Conservation (phyloP, 2,329 filamentous ascomycete genomes). For the Fusarium lyarnte region DNA sequence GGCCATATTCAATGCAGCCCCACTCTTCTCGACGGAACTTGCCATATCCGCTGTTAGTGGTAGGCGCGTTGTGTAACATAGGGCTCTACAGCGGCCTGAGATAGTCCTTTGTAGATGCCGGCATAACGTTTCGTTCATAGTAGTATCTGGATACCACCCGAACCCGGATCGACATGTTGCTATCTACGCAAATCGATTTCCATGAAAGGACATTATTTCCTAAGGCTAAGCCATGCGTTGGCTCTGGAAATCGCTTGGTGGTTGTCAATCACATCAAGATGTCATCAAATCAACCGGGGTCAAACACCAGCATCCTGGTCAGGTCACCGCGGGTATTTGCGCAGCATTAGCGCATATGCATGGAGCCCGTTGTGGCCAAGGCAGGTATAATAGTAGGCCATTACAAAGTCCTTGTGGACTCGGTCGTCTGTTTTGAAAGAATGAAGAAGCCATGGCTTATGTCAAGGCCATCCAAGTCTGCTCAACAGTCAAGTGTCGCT, state of each 20-base stretch:
- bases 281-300: constrained; percentile 6
- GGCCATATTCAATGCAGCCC: neutral
- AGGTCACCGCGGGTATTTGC: constrained; percentile 1
- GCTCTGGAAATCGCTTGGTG: constrained; percentile 7
- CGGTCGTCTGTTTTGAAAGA: neutral
- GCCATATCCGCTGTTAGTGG: neutral
- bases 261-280: constrained; percentile 28
- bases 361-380: constrained; percentile 5
- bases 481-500: constrained; percentile 17
- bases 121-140: neutral
- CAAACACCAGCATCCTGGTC: constrained; percentile 13
- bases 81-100: constrained; percentile 2
- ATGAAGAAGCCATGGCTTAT: constrained; percentile 1
- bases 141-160: neutral
- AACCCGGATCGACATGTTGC: neutral
- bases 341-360: constrained; percentile 8
- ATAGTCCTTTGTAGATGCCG: constrained; percentile 1
- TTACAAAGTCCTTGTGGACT: neutral
- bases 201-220: neutral
- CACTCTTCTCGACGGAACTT: neutral
- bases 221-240: neutral
- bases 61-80: constrained; percentile 1
- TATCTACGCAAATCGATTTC: neutral
- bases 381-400: constrained; percentile 15
- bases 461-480: constrained; percentile 3